Evolutionary conservation across 2,329 filamentous ascomycete species (phyloP).

Genomic region (Aspergillus transmontanensis): DNA sequence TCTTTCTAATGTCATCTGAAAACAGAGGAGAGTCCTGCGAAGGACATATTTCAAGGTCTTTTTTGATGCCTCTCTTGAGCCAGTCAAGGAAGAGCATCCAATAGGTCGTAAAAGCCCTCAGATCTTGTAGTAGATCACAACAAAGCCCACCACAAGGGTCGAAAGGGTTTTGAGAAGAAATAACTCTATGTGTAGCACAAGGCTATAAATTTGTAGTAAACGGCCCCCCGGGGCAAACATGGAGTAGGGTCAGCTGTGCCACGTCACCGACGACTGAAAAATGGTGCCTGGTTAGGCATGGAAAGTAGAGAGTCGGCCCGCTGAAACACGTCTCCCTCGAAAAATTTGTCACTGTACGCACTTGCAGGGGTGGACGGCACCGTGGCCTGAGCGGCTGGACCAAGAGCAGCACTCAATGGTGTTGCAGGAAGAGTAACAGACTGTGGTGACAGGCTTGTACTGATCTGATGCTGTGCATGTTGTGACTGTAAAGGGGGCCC

Average conservation of each 20-base stretch:
- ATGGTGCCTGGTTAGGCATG: slow-evolving; percentile 45
- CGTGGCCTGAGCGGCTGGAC: slow-evolving; percentile 86
- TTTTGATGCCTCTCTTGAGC: not conserved
- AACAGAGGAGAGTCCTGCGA: too few species aligned
- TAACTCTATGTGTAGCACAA: not conserved
- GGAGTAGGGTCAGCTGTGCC: not conserved
- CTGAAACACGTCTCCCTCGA: slow-evolving; percentile 53
- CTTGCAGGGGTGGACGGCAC: slow-evolving; percentile 66
- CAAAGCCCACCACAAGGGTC: not conserved
- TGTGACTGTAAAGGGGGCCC: slow-evolving; percentile 39
- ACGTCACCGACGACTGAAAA: slow-evolving; percentile 42
- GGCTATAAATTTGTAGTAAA: not conserved
- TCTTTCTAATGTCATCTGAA: not conserved
- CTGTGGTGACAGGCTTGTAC: slow-evolving; percentile 46
- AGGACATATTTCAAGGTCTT: not conserved
- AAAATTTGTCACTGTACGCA: slow-evolving; percentile 51
- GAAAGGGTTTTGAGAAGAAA: not conserved
- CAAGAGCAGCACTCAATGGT: slow-evolving; percentile 83
- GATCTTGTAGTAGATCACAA: not conserved
- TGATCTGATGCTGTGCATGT: slow-evolving; percentile 35
- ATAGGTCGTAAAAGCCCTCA: not conserved
- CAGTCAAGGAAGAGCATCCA: not conserved
- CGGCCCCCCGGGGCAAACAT: not conserved
- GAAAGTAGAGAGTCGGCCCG: slow-evolving; percentile 51
- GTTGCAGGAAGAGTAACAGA: slow-evolving; percentile 73